Conservation (phyloP, 257 asterid species). For the Gynochthodes officinalis region DNA sequence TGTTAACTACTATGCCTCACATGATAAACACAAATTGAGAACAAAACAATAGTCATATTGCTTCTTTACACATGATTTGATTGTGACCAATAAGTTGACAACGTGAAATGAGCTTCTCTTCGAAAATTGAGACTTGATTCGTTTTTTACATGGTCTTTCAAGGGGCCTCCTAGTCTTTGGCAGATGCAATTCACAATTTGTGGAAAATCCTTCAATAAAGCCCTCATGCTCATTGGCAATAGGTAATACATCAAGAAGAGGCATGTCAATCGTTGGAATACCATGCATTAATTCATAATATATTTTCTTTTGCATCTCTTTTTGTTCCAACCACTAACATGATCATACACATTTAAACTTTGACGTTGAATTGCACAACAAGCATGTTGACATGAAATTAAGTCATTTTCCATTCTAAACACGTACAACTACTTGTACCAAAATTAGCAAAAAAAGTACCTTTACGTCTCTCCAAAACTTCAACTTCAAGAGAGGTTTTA, state of each 20-base stretch:
- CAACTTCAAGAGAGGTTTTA: slow-evolving; percentile 5
- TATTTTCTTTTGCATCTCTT: slow-evolving; percentile 12
- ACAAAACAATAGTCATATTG: background rate
- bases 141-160: slow-evolving; percentile 12
- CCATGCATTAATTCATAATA: slow-evolving; percentile 14
- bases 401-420: slow-evolving; percentile 21
- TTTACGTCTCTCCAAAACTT: slow-evolving; percentile 4
- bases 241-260: slow-evolving; percentile 5
- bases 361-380: slow-evolving; percentile 1
- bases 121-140: slow-evolving; percentile 1
- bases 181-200: slow-evolving; percentile 5
- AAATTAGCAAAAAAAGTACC: slow-evolving; percentile 15
- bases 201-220: slow-evolving; percentile 3
- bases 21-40: background rate
- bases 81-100: background rate
- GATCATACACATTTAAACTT: slow-evolving; percentile 5
- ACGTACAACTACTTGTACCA: slow-evolving; percentile 13
- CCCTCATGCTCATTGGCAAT: background rate
- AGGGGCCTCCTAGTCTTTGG: slow-evolving; percentile 12
- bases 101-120: background rate
- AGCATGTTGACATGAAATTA: slow-evolving; percentile 13
- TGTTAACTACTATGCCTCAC: background rate
- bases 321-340: slow-evolving; percentile 16
- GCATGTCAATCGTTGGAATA: slow-evolving; percentile 11
- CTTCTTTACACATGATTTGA: background rate